Evolutionary conservation across 305 asterid species (phyloP).

Genomic region (Fraxinus baroniana): DNA sequence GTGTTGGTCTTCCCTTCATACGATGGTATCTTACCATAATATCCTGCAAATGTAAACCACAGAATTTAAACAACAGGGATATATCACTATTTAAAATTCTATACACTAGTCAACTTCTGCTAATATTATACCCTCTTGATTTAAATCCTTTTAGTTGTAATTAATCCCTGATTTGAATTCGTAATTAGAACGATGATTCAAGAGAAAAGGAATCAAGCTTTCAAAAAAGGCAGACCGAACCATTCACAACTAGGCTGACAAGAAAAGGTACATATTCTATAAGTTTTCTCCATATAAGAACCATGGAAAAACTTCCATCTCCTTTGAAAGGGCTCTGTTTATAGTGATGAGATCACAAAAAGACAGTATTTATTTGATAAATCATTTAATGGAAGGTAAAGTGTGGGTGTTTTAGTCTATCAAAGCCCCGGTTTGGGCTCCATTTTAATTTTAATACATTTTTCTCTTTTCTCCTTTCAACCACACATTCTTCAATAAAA

Average conservation of each 20-base stretch:
- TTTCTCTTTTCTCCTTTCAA: no score
- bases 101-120: neutral
- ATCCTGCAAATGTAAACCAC: slow-evolving; percentile 53
- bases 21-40: slow-evolving; percentile 91
- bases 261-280: neutral
- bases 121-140: neutral
- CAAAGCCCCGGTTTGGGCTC: no score
- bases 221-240: neutral
- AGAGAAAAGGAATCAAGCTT: neutral
- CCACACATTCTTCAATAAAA: no score
- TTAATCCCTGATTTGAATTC: neutral
- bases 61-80: slow-evolving; percentile 9
- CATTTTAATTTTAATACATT: no score
- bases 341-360: neutral
- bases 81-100: slow-evolving; percentile 5
- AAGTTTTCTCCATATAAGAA: neutral
- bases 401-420: neutral
- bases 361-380: neutral
- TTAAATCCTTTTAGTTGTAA: neutral
- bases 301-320: neutral
- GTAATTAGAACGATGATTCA: neutral
- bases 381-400: neutral
- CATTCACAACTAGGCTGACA: neutral
- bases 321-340: neutral
- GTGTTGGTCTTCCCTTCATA: slow-evolving; percentile 94